phyloP scores from a whole-genome alignment of 257 asterid species.

The Leptodermis oblonga region DNA sequence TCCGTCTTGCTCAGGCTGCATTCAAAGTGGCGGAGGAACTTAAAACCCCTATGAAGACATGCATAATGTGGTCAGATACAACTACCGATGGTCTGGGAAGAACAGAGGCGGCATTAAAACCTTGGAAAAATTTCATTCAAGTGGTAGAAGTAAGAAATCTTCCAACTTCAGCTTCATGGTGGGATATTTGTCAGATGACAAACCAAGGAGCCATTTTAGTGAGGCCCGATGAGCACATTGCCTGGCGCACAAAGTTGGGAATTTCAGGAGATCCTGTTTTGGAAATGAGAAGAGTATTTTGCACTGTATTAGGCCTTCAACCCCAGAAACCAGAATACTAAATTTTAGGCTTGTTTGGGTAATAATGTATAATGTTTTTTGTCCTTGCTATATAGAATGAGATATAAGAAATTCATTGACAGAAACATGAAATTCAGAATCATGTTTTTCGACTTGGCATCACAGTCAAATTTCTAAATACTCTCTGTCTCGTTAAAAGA shows the following conservation, averaged over 20 bases:
- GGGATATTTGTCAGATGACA: conserved; percentile 78
- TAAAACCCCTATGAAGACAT: conserved; percentile 47
- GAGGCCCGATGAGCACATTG: conserved; percentile 93
- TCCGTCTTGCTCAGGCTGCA: conserved; percentile 63
- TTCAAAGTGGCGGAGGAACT: conserved; percentile 55
- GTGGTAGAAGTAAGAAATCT: conserved; percentile 44
- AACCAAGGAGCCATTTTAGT: conserved; percentile 75
- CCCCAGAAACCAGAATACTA: neutral
- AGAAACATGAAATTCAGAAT: too few relatives aligned
- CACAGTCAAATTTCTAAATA: too few relatives aligned
- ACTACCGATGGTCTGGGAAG: conserved; percentile 20
- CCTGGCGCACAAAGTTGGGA: conserved; percentile 58
- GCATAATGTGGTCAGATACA: conserved; percentile 63
- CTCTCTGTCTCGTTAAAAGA: too few relatives aligned
- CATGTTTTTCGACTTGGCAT: too few relatives aligned
- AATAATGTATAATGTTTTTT: too few relatives aligned
- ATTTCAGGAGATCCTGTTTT: conserved; percentile 26
- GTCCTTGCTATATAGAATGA: too few relatives aligned
- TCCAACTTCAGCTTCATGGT: conserved; percentile 57
- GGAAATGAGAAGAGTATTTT: conserved; percentile 51
- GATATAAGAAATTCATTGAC: too few relatives aligned
- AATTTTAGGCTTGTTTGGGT: too few relatives aligned
- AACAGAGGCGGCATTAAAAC: conserved; percentile 43
- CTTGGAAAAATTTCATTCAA: conserved; percentile 60
- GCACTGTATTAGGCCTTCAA: conserved; percentile 38